Conservation (phyloP, 2,329 filamentous ascomycete species). For the Pseudodiploospora longispora region DNA sequence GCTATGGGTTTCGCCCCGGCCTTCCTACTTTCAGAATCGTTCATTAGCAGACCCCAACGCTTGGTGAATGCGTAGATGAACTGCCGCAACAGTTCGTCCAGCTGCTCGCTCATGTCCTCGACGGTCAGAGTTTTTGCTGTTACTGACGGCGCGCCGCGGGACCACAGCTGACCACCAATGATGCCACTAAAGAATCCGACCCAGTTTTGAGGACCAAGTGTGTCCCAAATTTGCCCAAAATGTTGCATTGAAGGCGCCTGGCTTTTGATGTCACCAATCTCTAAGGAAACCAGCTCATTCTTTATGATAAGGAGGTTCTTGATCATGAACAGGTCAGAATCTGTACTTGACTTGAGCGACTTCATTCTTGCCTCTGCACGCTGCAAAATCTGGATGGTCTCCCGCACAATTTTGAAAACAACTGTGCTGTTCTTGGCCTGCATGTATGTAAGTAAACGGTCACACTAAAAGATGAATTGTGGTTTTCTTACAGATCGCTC, state of each 20-base stretch:
- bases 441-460: slow-evolving; percentile 9
- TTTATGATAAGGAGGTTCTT: slow-evolving; percentile 93
- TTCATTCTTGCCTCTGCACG: slow-evolving; percentile 66
- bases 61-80: slow-evolving; percentile 57
- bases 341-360: slow-evolving; percentile 49
- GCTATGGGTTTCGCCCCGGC: slow-evolving; percentile 41
- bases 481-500: slow-evolving; percentile 47
- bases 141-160: slow-evolving; percentile 24
- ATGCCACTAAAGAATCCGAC: slow-evolving; percentile 51
- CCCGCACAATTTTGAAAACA: slow-evolving; percentile 69
- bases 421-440: slow-evolving; percentile 43
- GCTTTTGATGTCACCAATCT: slow-evolving; percentile 66
- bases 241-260: slow-evolving; percentile 45
- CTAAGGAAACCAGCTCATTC: slow-evolving; percentile 90
- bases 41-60: slow-evolving; percentile 46
- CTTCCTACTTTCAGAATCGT: slow-evolving; percentile 40
- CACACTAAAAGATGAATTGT: not conserved
- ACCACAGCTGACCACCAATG: slow-evolving; percentile 48
- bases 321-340: slow-evolving; percentile 86
- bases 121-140: slow-evolving; percentile 34
- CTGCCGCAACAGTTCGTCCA: slow-evolving; percentile 54
- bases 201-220: slow-evolving; percentile 49
- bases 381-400: slow-evolving; percentile 77
- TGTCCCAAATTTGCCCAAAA: slow-evolving; percentile 58
- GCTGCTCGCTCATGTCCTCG: slow-evolving; percentile 55